Evolutionary conservation across 2,329 filamentous ascomycete species (phyloP).

Genomic region (Pestalotiopsis sp.): DNA sequence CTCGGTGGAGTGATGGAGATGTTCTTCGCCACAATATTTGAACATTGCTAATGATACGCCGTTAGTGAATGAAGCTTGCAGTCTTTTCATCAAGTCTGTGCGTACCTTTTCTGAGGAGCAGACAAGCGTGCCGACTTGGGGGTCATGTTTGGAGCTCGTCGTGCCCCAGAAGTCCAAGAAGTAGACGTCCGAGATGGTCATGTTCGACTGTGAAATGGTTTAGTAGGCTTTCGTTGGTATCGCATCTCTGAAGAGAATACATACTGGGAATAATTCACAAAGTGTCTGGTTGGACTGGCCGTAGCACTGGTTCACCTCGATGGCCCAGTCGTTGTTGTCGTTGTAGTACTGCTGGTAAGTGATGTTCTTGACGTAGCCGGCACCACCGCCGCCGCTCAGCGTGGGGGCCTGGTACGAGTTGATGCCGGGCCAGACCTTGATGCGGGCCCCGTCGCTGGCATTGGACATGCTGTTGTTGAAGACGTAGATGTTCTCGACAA

Average conservation of each 20-base stretch:
- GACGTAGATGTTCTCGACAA: conserved; percentile 70
- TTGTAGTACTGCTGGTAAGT: conserved; percentile 66
- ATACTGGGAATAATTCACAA: conserved; percentile 37
- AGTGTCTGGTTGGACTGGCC: conserved; percentile 41
- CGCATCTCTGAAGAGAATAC: neutral
- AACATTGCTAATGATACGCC: conserved; percentile 6
- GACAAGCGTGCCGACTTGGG: conserved; percentile 47
- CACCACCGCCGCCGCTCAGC: conserved; percentile 65
- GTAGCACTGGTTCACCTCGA: conserved; percentile 69
- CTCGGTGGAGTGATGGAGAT: conserved; percentile 13
- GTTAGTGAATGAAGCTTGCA: neutral
- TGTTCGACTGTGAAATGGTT: conserved; percentile 21
- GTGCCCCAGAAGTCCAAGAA: conserved; percentile 59
- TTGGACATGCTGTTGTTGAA: conserved; percentile 60
- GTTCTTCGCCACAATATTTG: conserved; percentile 10
- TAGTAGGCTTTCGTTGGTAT: neutral
- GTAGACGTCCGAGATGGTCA: conserved; percentile 58
- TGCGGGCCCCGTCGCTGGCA: conserved; percentile 66
- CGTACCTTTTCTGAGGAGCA: conserved; percentile 51
- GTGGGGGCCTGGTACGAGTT: conserved; percentile 57
- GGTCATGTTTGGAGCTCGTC: conserved; percentile 47
- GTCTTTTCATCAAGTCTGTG: conserved; percentile 10
- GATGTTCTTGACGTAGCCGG: conserved; percentile 64
- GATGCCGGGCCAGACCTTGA: conserved; percentile 73
- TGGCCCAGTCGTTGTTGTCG: conserved; percentile 65